Conservation (phyloP, 2,329 filamentous ascomycete genomes). For the Phialemoniopsis sp. region DNA sequence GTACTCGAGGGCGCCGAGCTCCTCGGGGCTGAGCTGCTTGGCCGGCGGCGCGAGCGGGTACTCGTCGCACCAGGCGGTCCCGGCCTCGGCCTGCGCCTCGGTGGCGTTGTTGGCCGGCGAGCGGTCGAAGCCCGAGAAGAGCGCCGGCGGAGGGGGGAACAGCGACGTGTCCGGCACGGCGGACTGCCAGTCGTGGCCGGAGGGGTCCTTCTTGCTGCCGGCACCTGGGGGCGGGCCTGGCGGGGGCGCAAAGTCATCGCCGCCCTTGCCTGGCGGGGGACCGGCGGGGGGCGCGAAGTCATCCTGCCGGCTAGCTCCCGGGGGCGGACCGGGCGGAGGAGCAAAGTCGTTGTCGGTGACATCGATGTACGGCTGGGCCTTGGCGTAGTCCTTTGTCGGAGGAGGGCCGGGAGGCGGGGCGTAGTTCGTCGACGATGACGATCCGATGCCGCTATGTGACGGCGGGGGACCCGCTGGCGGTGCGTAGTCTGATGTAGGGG, state of each 20-base stretch:
- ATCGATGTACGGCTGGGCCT: not conserved
- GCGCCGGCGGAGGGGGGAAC: conserved; percentile 67
- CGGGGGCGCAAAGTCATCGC: conserved; percentile 19
- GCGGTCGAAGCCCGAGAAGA: conserved; percentile 58
- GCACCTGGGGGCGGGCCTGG: conserved; percentile 24
- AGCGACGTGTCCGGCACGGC: conserved; percentile 69
- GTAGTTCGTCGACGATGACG: conserved; percentile 6
- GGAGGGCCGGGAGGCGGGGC: conserved; percentile 19
- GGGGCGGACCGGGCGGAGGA: conserved; percentile 25
- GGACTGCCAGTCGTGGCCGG: conserved; percentile 61
- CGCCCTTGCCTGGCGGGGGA: conserved; percentile 9
- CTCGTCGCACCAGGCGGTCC: conserved; percentile 59
- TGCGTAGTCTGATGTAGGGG: conserved; percentile 8
- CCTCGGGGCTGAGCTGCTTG: conserved; percentile 40
- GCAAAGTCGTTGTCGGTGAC: conserved; percentile 15
- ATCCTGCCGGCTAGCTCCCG: conserved; percentile 5
- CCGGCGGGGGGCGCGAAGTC: conserved; percentile 9
- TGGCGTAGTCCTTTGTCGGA: conserved; percentile 21
- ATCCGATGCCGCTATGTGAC: conserved; percentile 5
- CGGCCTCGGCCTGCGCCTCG: conserved; percentile 43
- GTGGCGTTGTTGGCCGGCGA: conserved; percentile 67
- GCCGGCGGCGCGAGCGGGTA: conserved; percentile 53
- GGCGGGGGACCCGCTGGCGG: conserved; percentile 20
- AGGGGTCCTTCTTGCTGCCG: not conserved
- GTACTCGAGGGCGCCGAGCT: conserved; percentile 39